These are phyloP conservation scores for Talaromyces verruculosus DNA, from an alignment of 2,329 filamentous ascomycete genomes.

Conservation along the genomic window DNA sequence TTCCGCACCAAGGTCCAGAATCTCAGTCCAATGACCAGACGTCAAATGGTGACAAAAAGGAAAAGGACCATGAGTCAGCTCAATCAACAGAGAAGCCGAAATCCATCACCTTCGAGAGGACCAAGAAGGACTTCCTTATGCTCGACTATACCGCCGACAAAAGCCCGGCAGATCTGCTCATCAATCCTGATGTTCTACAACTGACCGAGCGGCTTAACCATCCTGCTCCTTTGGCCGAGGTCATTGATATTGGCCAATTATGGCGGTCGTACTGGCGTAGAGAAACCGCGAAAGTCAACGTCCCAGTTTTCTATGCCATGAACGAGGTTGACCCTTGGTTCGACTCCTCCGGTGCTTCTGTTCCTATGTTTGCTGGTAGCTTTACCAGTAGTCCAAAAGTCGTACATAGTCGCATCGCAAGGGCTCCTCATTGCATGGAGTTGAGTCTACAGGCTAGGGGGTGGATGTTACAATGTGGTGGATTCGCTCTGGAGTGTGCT, in stretches of 20 bases:
- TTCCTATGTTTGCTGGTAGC: not conserved
- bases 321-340: conserved; percentile 1
- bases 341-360: not conserved
- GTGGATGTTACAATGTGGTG: conserved; percentile 1
- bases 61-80: not conserved
- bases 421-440: conserved; percentile 5
- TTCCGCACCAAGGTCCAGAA: not conserved
- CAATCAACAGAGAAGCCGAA: not conserved
- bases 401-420: not conserved
- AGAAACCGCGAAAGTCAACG: not conserved
- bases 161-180: not conserved
- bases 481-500: not conserved
- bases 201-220: not conserved
- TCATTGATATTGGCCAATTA: not conserved
- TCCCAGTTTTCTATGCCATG: not conserved
- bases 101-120: not conserved
- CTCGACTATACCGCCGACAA: not conserved
- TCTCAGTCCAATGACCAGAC: not conserved
- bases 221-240: not conserved
- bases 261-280: not conserved
- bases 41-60: not conserved
- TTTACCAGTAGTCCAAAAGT: conserved; percentile 1
- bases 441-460: conserved; percentile 1
- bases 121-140: not conserved
- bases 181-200: not conserved